A percentile compares a stretch with the other conserved stretches of the same genome.
Conservation (phyloP, 345 rosid species). For the Dipteronia sinensis region DNA sequence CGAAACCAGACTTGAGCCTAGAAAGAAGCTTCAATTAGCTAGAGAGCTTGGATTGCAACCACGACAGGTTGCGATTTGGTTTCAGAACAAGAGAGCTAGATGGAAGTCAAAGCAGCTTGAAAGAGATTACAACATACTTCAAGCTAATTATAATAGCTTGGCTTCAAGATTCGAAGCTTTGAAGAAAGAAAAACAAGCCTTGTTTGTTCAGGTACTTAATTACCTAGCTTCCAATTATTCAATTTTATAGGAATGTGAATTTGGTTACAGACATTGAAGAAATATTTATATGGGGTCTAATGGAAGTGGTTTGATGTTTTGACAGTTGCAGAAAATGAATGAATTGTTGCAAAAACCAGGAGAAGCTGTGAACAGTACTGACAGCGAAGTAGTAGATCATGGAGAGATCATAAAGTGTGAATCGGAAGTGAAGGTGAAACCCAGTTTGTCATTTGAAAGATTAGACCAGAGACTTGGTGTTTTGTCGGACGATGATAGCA, state of each 20-base stretch:
- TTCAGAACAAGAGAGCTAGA: constrained; percentile 86
- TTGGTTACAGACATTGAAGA: background rate
- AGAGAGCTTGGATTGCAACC: constrained; percentile 82
- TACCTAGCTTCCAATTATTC: too few relatives aligned
- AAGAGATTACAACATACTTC: constrained; percentile 54
- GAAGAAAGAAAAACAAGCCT: constrained; percentile 68
- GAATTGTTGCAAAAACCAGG: constrained; percentile 33
- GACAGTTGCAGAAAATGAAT: constrained; percentile 66
- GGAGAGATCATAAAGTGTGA: constrained; percentile 37
- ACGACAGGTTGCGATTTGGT: constrained; percentile 91
- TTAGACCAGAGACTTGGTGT: constrained; percentile 35
- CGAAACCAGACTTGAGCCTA: constrained; percentile 73
- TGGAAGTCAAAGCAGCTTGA: constrained; percentile 89
- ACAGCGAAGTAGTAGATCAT: constrained; percentile 52
- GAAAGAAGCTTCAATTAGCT: constrained; percentile 72
- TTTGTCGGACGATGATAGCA: constrained; percentile 44
- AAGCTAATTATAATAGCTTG: constrained; percentile 51
- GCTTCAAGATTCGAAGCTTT: constrained; percentile 58
- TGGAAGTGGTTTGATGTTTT: constrained; percentile 2
- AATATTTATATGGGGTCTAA: background rate
- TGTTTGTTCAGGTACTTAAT: constrained; percentile 55
- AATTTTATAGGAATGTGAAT: background rate
- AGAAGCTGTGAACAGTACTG: constrained; percentile 30
- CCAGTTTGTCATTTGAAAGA: constrained; percentile 34
- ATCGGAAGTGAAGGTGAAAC: constrained; percentile 37